Evolutionary conservation across 2,329 filamentous ascomycete species (phyloP).

Genomic region (Ceratocystiopsis sp.): DNA sequence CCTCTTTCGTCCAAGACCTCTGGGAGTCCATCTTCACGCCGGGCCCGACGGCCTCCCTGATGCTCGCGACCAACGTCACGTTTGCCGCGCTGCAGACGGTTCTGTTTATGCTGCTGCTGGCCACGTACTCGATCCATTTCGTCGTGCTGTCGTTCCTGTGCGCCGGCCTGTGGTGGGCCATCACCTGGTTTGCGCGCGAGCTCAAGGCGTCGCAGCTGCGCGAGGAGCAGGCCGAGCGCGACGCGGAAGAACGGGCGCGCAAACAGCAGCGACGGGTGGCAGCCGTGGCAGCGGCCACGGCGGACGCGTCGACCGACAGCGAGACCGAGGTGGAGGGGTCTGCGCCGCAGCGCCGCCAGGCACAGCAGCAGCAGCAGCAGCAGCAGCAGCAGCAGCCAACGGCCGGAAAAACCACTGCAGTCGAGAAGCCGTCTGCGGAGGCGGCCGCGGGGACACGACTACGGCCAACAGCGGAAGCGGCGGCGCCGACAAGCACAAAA

Average conservation of each 20-base stretch:
- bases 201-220: conserved; percentile 29
- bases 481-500: background rate
- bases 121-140: conserved; percentile 82
- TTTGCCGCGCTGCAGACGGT: conserved; percentile 75
- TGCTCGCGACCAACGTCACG: conserved; percentile 76
- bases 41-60: conserved; percentile 71
- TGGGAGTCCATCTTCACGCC: conserved; percentile 91
- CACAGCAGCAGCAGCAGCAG: background rate
- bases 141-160: conserved; percentile 62
- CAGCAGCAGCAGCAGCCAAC: no score
- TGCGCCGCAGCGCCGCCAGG: background rate
- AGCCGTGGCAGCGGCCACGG: conserved; percentile 11
- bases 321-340: conserved; percentile 31
- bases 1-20: conserved; percentile 53
- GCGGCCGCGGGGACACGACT: background rate
- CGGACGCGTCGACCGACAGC: conserved; percentile 23
- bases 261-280: conserved; percentile 1
- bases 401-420: background rate
- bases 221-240: conserved; percentile 20
- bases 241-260: conserved; percentile 5
- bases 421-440: conserved; percentile 10
- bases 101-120: conserved; percentile 57
- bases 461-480: background rate
- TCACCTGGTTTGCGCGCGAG: conserved; percentile 90
- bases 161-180: conserved; percentile 73